Evolutionary conservation across 2,329 filamentous ascomycete genomes (phyloP).

Genomic region (Fusarium sp.): DNA sequence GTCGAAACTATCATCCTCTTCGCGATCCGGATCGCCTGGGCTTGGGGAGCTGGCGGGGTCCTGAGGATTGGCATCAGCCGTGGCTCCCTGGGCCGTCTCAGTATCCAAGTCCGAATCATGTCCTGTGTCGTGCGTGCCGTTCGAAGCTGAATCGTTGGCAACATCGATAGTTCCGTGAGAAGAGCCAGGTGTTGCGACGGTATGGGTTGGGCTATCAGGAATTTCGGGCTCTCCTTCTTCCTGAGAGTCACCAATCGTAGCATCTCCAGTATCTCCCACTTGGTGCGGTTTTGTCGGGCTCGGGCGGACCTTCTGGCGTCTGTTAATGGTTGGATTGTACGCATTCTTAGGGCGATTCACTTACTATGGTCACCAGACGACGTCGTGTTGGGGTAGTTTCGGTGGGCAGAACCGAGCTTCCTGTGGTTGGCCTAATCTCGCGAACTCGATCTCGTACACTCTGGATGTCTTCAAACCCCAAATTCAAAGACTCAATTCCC

Average conservation of each 20-base stretch:
- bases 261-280: neutral
- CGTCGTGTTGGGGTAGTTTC: neutral
- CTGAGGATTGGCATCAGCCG: neutral
- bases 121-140: neutral
- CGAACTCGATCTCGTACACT: neutral
- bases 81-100: neutral
- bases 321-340: rapidly evolving
- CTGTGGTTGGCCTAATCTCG: neutral
- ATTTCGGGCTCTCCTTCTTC: neutral
- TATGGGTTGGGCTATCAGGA: neutral
- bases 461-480: neutral
- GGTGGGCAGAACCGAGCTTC: neutral
- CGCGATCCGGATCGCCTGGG: neutral
- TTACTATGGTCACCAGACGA: neutral
- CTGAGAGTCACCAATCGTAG: neutral
- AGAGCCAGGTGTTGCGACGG: neutral
- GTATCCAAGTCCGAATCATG: neutral
- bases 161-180: neutral
- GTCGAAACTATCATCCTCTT: neutral
- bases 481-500: neutral
- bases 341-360: neutral
- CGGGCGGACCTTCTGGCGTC: neutral
- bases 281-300: neutral
- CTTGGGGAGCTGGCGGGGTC: neutral
- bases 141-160: neutral